Base-by-base conservation (phyloP, 2,329 filamentous ascomycete species). In the Hypoxylon sp. region DNA sequence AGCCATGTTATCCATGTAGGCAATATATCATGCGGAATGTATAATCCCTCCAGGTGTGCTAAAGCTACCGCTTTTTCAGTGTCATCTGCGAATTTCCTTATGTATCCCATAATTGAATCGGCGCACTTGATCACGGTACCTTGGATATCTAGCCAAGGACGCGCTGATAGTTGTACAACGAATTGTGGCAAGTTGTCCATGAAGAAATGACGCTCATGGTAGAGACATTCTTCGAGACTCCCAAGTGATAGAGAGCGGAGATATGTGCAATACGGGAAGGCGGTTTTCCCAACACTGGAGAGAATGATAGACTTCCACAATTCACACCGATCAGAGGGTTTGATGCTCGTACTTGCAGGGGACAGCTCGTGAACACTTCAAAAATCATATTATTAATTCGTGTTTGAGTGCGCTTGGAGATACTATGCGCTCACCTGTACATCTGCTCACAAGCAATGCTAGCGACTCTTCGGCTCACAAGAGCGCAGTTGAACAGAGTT, bases 211-310 rank as follows among this genome's bases (percentile, higher is more conserved):
- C 67, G 65, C 36, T 86, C 81, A 62, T 90, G 86, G 9, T 86
- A 83, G 1, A 93, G 81, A 21, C 91, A 81, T 43, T 87, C 80
- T 10, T 81, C 79, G 0, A 93, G 81, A 73, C 90, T 87, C 58
- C 87, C 82, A 9, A 93, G 83, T 70, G 90, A 87, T 38, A 93
- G 81, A 25, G 84, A 82, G 61, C 85, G 87, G 60, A 93, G 86
- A 77, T 91, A 92, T 38, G 87, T 83, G 73, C 87, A 91, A 75
- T 94, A 94, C 0, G 90, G 90, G 68, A 89, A 90, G 17, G 87
- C 80, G 0, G 91, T 92, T 69, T 82, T 79, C 23, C 84, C 86
- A 46, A 90, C 79, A 63, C 88, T 88, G 7, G 91, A 93, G 6
- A 89, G 80, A 63, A 91, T 86, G 70, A 93, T 87, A 1, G 89